Conservation (phyloP, 371 early-diverging fungal genomes). For the Lichtheimia ornata region DNA sequence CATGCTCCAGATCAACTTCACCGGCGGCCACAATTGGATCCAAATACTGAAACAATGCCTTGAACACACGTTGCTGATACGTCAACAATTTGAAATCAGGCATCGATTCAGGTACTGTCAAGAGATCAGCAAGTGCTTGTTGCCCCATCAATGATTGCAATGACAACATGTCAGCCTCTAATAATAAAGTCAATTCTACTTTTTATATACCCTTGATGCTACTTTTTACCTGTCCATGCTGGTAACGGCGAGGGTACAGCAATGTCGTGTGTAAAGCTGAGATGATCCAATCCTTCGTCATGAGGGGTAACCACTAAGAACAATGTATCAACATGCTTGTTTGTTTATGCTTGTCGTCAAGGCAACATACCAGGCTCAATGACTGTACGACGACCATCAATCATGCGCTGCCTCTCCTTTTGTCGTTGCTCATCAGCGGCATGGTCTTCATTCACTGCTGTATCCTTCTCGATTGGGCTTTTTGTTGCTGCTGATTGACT, state of each 20-base stretch:
- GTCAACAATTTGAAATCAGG: slow-evolving; percentile 35
- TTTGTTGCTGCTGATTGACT: neutral
- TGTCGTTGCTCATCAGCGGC: neutral
- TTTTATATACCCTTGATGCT: neutral
- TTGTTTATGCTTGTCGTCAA: neutral
- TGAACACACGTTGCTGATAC: slow-evolving; percentile 35
- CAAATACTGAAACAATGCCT: slow-evolving; percentile 37
- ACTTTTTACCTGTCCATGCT: slow-evolving; percentile 26
- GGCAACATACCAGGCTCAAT: slow-evolving; percentile 12
- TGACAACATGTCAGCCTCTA: slow-evolving; percentile 17
- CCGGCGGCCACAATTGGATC: slow-evolving; percentile 29
- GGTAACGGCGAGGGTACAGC: slow-evolving; percentile 22
- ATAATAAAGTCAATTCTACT: neutral
- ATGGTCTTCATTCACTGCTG: neutral
- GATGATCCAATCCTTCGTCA: slow-evolving; percentile 14
- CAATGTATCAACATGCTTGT: neutral
- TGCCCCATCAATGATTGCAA: slow-evolving; percentile 17
- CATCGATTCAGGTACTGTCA: slow-evolving; percentile 20
- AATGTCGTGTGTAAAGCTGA: slow-evolving; percentile 23
- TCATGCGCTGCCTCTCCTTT: slow-evolving; percentile 1
- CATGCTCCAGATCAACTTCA: slow-evolving; percentile 15
- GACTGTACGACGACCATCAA: slow-evolving; percentile 6
- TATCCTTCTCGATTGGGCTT: neutral
- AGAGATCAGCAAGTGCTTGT: slow-evolving; percentile 12
- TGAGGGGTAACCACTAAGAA: slow-evolving; percentile 10